Conservation (phyloP, 768 basidiomycete genomes). For the Daedaleopsis sinensis region DNA sequence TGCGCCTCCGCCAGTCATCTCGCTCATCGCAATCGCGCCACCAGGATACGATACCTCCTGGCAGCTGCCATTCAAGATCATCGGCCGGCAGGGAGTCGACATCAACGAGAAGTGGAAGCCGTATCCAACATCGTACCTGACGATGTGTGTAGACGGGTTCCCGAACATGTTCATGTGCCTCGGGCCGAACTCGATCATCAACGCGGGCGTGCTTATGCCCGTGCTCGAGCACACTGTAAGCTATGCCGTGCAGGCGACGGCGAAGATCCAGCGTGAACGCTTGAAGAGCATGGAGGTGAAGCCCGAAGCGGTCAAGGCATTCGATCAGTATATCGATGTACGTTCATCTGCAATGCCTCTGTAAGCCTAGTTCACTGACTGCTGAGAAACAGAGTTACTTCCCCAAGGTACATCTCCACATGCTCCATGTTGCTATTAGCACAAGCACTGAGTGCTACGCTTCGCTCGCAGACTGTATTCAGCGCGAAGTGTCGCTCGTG, state of each 20-base stretch:
- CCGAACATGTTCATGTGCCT: conserved; percentile 67
- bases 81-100: conserved; percentile 55
- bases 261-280: conserved; percentile 65
- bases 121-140: conserved; percentile 60
- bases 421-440: not conserved
- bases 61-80: conserved; percentile 50
- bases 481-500: conserved; percentile 61
- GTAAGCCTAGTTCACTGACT: not conserved
- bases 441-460: not conserved
- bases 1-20: too few species aligned
- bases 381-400: conserved; percentile 45
- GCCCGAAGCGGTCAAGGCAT: conserved; percentile 60
- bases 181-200: conserved; percentile 61
- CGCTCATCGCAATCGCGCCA: not conserved
- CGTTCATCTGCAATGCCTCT: conserved; percentile 10
- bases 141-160: conserved; percentile 61
- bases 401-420: conserved; percentile 38
- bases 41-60: conserved; percentile 57
- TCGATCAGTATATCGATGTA: conserved; percentile 61
- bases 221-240: conserved; percentile 59
- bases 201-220: conserved; percentile 56
- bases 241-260: conserved; percentile 55
- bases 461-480: conserved; percentile 51
- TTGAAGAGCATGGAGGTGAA: conserved; percentile 65
- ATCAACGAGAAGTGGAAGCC: conserved; percentile 58